Conservation (phyloP, 2,329 filamentous ascomycete species). For the Ascomycota sp. region DNA sequence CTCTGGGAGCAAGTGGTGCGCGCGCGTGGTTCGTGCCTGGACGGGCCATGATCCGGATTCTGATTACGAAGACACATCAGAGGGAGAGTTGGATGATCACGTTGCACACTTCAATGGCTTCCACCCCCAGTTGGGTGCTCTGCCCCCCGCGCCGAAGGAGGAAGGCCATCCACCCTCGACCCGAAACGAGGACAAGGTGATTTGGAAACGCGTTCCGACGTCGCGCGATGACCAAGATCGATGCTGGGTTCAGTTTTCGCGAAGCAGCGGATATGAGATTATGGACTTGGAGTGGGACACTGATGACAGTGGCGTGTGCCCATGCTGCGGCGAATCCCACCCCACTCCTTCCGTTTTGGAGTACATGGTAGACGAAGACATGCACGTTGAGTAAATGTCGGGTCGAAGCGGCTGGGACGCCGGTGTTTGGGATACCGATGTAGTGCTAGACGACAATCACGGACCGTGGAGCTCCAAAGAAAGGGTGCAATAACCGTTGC, state of each 20-base stretch:
- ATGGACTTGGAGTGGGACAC: slow-evolving; percentile 12
- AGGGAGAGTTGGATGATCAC: slow-evolving; percentile 11
- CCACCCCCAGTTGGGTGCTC: slow-evolving; percentile 11
- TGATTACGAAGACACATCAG: slow-evolving; percentile 8
- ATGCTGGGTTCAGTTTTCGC: slow-evolving; percentile 27
- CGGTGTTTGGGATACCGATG: no score
- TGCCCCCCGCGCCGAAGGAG: slow-evolving; percentile 20
- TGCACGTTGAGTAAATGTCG: no score
- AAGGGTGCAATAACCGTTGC: no score
- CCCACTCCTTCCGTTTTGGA: slow-evolving; percentile 15
- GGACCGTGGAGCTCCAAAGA: no score
- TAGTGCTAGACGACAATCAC: no score
- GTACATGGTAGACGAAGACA: slow-evolving; percentile 9
- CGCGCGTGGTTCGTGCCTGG: slow-evolving; percentile 25
- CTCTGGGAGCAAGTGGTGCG: slow-evolving; percentile 17
- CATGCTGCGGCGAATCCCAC: slow-evolving; percentile 19
- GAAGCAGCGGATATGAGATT: slow-evolving; percentile 17
- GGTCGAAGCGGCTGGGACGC: no score
- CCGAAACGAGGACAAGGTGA: slow-evolving; percentile 21
- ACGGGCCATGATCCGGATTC: slow-evolving; percentile 9
- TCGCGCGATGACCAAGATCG: slow-evolving; percentile 19
- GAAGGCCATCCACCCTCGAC: slow-evolving; percentile 21
- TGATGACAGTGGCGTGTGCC: slow-evolving; percentile 16
- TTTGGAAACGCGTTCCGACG: slow-evolving; percentile 30
- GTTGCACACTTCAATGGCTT: slow-evolving; percentile 4